Conservation (phyloP, 208 protist genomes). For the Hexamita inflata region DNA sequence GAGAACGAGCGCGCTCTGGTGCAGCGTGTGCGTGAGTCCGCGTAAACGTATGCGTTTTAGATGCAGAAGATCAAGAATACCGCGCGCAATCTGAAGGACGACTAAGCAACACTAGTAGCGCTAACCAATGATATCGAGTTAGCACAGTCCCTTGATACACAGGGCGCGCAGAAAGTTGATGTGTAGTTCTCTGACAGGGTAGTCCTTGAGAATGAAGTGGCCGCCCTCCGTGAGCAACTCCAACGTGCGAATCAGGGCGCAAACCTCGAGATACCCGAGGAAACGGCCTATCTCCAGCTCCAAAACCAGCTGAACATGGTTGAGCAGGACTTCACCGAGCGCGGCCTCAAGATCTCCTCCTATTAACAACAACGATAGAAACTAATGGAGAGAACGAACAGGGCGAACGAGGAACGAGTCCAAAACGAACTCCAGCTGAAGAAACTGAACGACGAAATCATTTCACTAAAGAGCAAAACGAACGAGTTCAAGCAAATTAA, state of each 20-base stretch:
- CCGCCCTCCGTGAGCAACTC: too few relatives aligned
- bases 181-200: conserved; percentile 76
- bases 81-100: conserved; percentile 75
- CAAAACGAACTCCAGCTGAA: background rate
- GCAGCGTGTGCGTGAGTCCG: conserved; percentile 71
- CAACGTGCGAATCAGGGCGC: too few relatives aligned
- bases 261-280: too few relatives aligned
- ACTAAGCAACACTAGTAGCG: conserved; percentile 72
- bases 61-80: conserved; percentile 77
- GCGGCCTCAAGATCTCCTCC: too few relatives aligned
- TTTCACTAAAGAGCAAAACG: too few relatives aligned
- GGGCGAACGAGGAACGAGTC: background rate
- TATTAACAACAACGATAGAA: background rate
- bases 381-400: background rate
- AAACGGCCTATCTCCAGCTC: too few relatives aligned
- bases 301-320: too few relatives aligned
- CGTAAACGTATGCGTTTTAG: conserved; percentile 75
- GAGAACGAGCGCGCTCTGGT: conserved; percentile 84
- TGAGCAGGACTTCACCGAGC: too few relatives aligned
- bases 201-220: too few relatives aligned
- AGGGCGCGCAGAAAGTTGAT: conserved; percentile 78
- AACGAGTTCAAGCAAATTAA: too few relatives aligned
- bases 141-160: conserved; percentile 76
- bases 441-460: background rate
- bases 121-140: conserved; percentile 82